phyloP scores from a whole-genome alignment of 2,329 filamentous ascomycete genomes.

The Colletotrichum siamense region DNA sequence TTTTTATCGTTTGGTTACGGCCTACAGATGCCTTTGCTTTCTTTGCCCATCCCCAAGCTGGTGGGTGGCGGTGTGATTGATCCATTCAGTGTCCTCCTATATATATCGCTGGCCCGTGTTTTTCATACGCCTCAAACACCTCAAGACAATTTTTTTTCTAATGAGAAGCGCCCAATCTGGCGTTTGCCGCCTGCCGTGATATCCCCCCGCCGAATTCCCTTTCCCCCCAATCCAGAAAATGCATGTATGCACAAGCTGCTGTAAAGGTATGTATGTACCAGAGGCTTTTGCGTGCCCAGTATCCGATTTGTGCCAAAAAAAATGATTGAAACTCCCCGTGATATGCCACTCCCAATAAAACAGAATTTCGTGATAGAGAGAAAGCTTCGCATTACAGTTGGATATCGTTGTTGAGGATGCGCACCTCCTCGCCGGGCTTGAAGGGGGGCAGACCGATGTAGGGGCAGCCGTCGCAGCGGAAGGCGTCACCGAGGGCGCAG shows the following conservation, averaged over 20 bases:
- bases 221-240: background rate
- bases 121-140: conserved; percentile 7
- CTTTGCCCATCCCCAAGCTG: background rate
- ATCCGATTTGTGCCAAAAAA: background rate
- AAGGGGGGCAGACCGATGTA: conserved; percentile 94
- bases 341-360: background rate
- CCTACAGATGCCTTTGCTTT: background rate
- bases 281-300: background rate
- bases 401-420: conserved; percentile 82
- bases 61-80: background rate
- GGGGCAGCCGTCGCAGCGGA: conserved; percentile 75
- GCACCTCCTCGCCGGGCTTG: conserved; percentile 95
- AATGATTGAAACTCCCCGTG: background rate
- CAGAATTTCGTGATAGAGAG: background rate
- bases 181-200: background rate
- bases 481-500: conserved; percentile 91
- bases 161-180: background rate
- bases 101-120: background rate
- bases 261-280: background rate
- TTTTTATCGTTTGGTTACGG: background rate
- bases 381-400: conserved; percentile 64
- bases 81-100: background rate
- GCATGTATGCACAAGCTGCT: background rate
- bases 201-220: background rate
- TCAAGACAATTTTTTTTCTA: background rate